phyloP scores from a whole-genome alignment of 2,329 filamentous ascomycete species.

The Cephalotrichum gorgonifer region DNA sequence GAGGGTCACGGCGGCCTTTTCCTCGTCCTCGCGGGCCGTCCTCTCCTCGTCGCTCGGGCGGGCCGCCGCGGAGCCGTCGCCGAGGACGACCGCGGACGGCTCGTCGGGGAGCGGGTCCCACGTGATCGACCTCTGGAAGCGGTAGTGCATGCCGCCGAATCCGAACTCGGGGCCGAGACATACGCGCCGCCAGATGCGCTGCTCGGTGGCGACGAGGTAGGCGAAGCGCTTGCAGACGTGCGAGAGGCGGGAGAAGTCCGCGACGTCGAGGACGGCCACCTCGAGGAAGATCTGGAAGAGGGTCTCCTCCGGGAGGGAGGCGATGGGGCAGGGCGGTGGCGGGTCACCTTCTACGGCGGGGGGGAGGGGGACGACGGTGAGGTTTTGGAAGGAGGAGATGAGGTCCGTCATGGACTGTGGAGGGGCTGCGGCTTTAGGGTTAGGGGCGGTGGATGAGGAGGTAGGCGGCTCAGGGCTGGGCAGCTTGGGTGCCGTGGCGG shows the following conservation, averaged over 20 bases:
- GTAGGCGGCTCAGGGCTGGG: conserved; percentile 11
- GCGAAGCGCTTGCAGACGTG: conserved; percentile 81
- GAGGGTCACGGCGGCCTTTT: conserved; percentile 19
- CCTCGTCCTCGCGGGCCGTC: conserved; percentile 16
- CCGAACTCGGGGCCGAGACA: conserved; percentile 63
- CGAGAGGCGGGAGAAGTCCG: conserved; percentile 63
- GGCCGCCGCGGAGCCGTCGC: conserved; percentile 9
- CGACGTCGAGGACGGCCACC: conserved; percentile 64
- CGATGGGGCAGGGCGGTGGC: conserved; percentile 69
- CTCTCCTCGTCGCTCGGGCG: conserved; percentile 11
- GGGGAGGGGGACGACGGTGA: conserved; percentile 57
- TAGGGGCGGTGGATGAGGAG: conserved; percentile 11
- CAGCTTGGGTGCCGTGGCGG: conserved; percentile 19
- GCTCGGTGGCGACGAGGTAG: conserved; percentile 74
- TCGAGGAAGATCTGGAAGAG: conserved; percentile 67
- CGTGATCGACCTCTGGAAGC: conserved; percentile 53
- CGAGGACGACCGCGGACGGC: conserved; percentile 19
- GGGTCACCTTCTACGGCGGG: conserved; percentile 63
- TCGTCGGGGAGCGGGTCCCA: conserved; percentile 39
- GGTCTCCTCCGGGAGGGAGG: conserved; percentile 71
- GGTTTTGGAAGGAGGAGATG: conserved; percentile 61
- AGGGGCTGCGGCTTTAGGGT: conserved; percentile 11
- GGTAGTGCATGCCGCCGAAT: conserved; percentile 74
- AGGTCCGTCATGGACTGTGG: conserved; percentile 52
- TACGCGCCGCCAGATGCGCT: conserved; percentile 74